These are phyloP conservation scores for Pythium chondricola DNA, from an alignment of 352 stramenopile genomes.

Conservation along the genomic window DNA sequence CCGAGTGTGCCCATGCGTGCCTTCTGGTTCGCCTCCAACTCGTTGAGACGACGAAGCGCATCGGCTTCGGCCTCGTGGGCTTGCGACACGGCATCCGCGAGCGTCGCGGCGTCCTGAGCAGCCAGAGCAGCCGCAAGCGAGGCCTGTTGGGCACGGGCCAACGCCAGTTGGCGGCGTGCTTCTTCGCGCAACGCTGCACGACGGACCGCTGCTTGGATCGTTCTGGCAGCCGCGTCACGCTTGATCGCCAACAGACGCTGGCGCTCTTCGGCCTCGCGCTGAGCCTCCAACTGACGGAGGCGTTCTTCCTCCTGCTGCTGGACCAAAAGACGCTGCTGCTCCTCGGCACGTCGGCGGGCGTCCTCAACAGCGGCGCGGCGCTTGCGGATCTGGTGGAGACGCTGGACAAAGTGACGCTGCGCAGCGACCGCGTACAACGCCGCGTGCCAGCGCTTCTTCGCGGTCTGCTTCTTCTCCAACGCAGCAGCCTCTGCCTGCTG, in stretches of 20 bases:
- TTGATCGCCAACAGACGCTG: conserved; percentile 54
- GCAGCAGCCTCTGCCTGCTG: conserved; percentile 62
- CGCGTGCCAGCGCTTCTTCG: conserved; percentile 73
- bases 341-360: conserved; percentile 56
- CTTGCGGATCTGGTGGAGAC: conserved; percentile 80
- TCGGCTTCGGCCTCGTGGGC: conserved; percentile 73
- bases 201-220: conserved; percentile 72
- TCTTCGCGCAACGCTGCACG: conserved; percentile 59
- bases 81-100: conserved; percentile 60
- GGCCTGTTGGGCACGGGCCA: conserved; percentile 63
- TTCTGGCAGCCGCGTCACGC: conserved; percentile 39
- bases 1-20: conserved; percentile 47
- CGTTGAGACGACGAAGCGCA: conserved; percentile 60
- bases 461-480: conserved; percentile 66
- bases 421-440: conserved; percentile 62
- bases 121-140: conserved; percentile 68
- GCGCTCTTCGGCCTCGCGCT: conserved; percentile 61
- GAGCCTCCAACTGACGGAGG: conserved; percentile 40
- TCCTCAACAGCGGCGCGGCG: conserved; percentile 71
- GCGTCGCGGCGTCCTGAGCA: conserved; percentile 67
- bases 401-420: conserved; percentile 74
- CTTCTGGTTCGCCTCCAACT: conserved; percentile 46
- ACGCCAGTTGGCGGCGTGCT: conserved; percentile 52
- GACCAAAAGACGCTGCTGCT: conserved; percentile 55
- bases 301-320: conserved; percentile 70